These are phyloP conservation scores for Falciphora oryzae DNA, from an alignment of 2,329 filamentous ascomycete genomes.

Conservation along the genomic window DNA sequence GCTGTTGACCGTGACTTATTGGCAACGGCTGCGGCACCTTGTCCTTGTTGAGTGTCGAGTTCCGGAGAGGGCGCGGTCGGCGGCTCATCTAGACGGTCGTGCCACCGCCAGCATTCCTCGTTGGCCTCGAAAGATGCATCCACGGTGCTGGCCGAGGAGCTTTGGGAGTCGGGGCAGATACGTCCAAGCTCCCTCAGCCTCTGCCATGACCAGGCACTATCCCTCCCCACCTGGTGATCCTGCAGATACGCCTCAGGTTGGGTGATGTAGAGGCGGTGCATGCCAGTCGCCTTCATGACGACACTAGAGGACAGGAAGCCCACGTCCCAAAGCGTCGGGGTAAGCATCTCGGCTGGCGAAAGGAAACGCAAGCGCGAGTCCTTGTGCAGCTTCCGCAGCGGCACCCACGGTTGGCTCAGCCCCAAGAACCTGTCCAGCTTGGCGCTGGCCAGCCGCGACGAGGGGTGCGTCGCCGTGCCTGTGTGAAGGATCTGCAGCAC, in stretches of 20 bases:
- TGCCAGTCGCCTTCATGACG: constrained; percentile 62
- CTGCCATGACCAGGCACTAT: constrained; percentile 63
- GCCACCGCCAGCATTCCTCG: constrained; percentile 63
- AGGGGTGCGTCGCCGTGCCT: constrained; percentile 25
- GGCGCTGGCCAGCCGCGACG: constrained; percentile 18
- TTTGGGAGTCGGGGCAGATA: constrained; percentile 39
- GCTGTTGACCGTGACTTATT: constrained; percentile 31
- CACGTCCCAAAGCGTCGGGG: constrained; percentile 64
- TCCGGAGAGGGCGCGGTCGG: constrained; percentile 35
- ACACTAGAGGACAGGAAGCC: constrained; percentile 64
- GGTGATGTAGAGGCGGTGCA: constrained; percentile 67
- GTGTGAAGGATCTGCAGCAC: constrained; percentile 42
- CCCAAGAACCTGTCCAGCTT: constrained; percentile 45
- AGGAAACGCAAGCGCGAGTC: constrained; percentile 68
- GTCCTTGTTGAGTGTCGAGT: constrained; percentile 1
- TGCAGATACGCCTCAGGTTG: constrained; percentile 71
- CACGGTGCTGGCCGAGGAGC: constrained; percentile 32
- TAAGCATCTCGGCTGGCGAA: constrained; percentile 65
- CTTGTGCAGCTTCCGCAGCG: constrained; percentile 69
- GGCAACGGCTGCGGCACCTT: constrained; percentile 24
- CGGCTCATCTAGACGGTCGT: constrained; percentile 57
- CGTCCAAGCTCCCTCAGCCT: constrained; percentile 57
- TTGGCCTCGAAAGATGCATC: constrained; percentile 49
- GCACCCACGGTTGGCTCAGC: constrained; percentile 65
- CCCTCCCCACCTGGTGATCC: constrained; percentile 40